Conservation (phyloP, 139 green algal species). For the Closterium sp. region DNA sequence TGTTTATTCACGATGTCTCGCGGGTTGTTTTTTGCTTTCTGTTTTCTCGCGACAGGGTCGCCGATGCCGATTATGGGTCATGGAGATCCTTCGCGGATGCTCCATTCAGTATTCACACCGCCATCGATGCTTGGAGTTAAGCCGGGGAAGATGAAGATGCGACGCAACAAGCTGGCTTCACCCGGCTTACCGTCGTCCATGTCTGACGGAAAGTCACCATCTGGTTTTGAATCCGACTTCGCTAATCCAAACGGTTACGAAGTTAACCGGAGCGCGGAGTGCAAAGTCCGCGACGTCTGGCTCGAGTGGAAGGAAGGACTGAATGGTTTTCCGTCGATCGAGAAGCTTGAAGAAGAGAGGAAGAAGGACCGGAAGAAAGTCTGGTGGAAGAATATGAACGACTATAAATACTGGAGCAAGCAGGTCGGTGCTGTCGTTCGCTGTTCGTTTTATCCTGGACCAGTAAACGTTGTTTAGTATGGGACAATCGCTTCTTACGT, state of each 20-base stretch:
- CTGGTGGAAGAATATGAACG: conserved; percentile 13
- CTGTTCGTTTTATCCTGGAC: neutral
- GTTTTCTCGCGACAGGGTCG: neutral
- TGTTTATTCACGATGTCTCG: neutral
- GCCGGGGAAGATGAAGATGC: neutral
- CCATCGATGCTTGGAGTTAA: neutral
- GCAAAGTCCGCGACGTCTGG: conserved; percentile 8
- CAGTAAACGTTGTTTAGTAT: neutral
- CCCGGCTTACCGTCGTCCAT: neutral
- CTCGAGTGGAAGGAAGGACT: conserved; percentile 11
- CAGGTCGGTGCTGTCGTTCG: neutral
- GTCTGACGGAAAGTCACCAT: neutral
- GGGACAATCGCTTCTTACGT: neutral
- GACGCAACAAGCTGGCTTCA: neutral
- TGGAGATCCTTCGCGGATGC: neutral
- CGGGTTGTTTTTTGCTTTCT: too few species aligned
- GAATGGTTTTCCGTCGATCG: neutral
- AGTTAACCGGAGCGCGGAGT: conserved; percentile 12
- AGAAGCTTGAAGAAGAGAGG: conserved; percentile 13
- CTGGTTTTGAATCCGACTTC: conserved; percentile 1
- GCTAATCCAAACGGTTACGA: neutral
- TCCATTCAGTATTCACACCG: neutral
- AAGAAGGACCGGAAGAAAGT: conserved; percentile 15
- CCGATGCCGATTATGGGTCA: neutral
- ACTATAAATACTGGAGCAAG: conserved; percentile 30